Evolutionary conservation across 441 rosid genomes (phyloP).

Genomic region (Erysimum cheiri): DNA sequence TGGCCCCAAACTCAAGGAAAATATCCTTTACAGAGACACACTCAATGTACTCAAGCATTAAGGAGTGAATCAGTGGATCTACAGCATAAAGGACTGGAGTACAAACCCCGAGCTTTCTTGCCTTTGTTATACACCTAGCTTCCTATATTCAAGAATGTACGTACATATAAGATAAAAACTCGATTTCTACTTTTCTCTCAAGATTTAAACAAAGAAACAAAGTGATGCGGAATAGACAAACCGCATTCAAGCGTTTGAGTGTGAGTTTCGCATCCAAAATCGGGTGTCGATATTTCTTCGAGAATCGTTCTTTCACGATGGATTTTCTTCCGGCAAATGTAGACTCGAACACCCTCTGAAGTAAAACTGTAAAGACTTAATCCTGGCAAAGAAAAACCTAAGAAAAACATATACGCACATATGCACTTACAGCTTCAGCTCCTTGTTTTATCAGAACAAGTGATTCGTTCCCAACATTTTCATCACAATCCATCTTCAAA

Average conservation of each 20-base stretch:
- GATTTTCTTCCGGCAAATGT: slow-evolving; percentile 75
- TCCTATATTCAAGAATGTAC: slow-evolving; percentile 54
- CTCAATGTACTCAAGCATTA: slow-evolving; percentile 81
- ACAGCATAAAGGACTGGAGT: slow-evolving; percentile 82
- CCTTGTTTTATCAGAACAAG: slow-evolving; percentile 85
- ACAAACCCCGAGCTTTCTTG: slow-evolving; percentile 79
- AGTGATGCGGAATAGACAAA: slow-evolving; percentile 48
- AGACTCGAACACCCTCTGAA: slow-evolving; percentile 83
- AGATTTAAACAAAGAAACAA: background rate
- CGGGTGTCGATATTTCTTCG: slow-evolving; percentile 96
- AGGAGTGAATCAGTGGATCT: slow-evolving; percentile 68
- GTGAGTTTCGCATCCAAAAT: slow-evolving; percentile 84
- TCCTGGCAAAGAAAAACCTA: background rate
- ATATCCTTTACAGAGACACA: slow-evolving; percentile 76
- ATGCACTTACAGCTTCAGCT: slow-evolving; percentile 87
- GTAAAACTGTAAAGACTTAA: slow-evolving; percentile 1
- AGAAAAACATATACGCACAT: background rate
- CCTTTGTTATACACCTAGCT: slow-evolving; percentile 92
- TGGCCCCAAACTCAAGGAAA: slow-evolving; percentile 71
- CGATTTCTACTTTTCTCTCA: background rate
- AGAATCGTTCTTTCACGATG: slow-evolving; percentile 85
- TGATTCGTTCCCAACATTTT: slow-evolving; percentile 47
- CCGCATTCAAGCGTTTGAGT: slow-evolving; percentile 85
- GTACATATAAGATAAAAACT: background rate
- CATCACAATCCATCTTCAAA: slow-evolving; percentile 53